Conservation (phyloP, 371 early-diverging fungal genomes). For the Lichtheimia corymbifera region DNA sequence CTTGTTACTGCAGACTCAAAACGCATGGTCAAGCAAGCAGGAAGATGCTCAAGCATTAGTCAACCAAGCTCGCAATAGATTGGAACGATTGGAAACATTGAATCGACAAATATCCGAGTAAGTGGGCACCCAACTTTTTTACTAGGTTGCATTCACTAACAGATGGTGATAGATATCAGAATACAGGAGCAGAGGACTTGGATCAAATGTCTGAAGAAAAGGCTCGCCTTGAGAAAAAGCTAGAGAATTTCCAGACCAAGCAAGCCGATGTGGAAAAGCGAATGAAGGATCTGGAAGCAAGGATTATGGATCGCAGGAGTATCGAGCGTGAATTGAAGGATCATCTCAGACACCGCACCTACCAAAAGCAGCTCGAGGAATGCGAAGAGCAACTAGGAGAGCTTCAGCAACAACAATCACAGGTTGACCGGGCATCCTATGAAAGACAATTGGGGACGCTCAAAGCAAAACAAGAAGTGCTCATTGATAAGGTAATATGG, state of each 20-base stretch:
- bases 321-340: slow-evolving; percentile 67
- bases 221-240: slow-evolving; percentile 26
- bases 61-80: slow-evolving; percentile 31
- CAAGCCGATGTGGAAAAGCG: slow-evolving; percentile 23
- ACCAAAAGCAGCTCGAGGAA: slow-evolving; percentile 32
- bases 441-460: slow-evolving; percentile 34
- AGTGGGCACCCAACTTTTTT: neutral
- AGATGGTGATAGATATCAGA: slow-evolving; percentile 10
- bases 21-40: slow-evolving; percentile 29
- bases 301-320: slow-evolving; percentile 45
- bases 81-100: slow-evolving; percentile 43
- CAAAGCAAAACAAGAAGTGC: slow-evolving; percentile 43
- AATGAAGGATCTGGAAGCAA: slow-evolving; percentile 48
- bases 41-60: slow-evolving; percentile 27
- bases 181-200: slow-evolving; percentile 12
- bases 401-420: slow-evolving; percentile 26
- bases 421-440: slow-evolving; percentile 28
- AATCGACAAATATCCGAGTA: slow-evolving; percentile 43
- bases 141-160: neutral
- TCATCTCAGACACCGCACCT: slow-evolving; percentile 62
- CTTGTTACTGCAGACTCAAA: slow-evolving; percentile 26
- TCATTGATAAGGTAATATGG: slow-evolving; percentile 53
- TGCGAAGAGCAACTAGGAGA: slow-evolving; percentile 35
- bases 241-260: slow-evolving; percentile 10
- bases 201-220: slow-evolving; percentile 19